Base-by-base conservation (phyloP, 2,329 filamentous ascomycete species). In the Mycogone perniciosa region DNA sequence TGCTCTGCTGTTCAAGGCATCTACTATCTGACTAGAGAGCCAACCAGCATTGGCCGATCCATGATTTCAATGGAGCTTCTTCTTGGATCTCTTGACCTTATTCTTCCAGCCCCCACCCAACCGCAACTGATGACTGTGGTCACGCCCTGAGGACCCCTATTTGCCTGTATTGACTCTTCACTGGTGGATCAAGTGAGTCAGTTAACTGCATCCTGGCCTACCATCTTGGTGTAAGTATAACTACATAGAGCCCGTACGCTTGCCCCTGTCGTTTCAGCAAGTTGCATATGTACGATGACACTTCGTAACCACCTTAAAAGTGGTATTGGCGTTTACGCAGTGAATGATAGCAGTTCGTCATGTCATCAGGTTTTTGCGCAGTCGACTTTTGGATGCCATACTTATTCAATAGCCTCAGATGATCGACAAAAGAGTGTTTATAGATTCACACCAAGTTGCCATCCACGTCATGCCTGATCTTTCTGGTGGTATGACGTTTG, bases 21-120 rank as follows among this genome's bases (percentile, higher is more conserved):
- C 40, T 40, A 40, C 37, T 27, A 37, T 27, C 38, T 20, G 10
- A n/a, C 27, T 20, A 3, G 4, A 6, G 31, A n/a, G 33, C 50
- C 45, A 52, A 52, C 50, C 50, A 52, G 39, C 31, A 41, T 39
- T 31, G 45, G 29, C 38, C 45, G 50, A 52, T 48, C 50, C 30
- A 1, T 13, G 13, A 8, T 20, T 26, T 20, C 40, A 34, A 52
- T 52, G 20, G 45, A 7, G 26, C 5, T 31, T 40, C 40, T 20
- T 4, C 27, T 34, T 6, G 46, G 44, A 52, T 52, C 50, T 48
- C 20, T 34, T 40, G 33, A 35, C 41, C 34, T 38, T 30, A 43
- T 47, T 41, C 31, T 34, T 37, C 29, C 39, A 31, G 30, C 30
- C 35, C 30, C 35, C 35, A 39, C n/a, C 34, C 20, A 9, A 33